These are phyloP conservation scores for Penicillium verrucosum DNA, from an alignment of 2,329 filamentous ascomycete genomes.

Conservation along the genomic window DNA sequence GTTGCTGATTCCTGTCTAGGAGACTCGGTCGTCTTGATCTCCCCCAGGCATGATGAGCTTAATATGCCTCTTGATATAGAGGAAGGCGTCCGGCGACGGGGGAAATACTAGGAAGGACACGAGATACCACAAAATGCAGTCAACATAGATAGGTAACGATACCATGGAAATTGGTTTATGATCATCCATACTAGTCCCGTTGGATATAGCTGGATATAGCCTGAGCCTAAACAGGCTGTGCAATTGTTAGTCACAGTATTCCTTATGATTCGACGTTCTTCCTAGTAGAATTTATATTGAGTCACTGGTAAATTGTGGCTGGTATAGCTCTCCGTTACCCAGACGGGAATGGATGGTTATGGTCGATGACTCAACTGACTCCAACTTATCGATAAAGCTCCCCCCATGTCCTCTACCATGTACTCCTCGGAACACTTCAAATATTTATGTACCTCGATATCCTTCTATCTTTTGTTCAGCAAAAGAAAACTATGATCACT, in stretches of 20 bases:
- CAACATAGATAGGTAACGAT: constrained; percentile 23
- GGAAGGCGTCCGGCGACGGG: constrained; percentile 20
- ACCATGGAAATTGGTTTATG: constrained; percentile 22
- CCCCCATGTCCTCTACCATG: constrained; percentile 2
- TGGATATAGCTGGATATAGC: background rate
- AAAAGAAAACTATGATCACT: constrained; percentile 39
- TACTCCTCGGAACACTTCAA: background rate
- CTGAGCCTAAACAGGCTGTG: background rate
- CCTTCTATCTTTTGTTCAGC: constrained; percentile 2
- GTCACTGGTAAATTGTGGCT: background rate
- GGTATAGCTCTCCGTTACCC: background rate
- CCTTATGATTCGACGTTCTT: background rate
- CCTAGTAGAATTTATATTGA: background rate
- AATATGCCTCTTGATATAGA: constrained; percentile 12
- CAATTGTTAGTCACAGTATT: constrained; percentile 2
- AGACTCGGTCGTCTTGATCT: constrained; percentile 70
- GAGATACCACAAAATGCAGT: constrained; percentile 19
- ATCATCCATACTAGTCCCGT: constrained; percentile 1
- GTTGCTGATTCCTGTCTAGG: constrained; percentile 49
- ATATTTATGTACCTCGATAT: background rate
- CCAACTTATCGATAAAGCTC: constrained; percentile 34
- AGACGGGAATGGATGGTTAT: too few relatives aligned
- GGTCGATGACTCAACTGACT: constrained; percentile 28
- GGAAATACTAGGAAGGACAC: constrained; percentile 11
- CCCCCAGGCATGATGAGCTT: constrained; percentile 49